Evolutionary conservation across 2,329 filamentous ascomycete genomes (phyloP).

Genomic region (Basipetospora chlamydospora): DNA sequence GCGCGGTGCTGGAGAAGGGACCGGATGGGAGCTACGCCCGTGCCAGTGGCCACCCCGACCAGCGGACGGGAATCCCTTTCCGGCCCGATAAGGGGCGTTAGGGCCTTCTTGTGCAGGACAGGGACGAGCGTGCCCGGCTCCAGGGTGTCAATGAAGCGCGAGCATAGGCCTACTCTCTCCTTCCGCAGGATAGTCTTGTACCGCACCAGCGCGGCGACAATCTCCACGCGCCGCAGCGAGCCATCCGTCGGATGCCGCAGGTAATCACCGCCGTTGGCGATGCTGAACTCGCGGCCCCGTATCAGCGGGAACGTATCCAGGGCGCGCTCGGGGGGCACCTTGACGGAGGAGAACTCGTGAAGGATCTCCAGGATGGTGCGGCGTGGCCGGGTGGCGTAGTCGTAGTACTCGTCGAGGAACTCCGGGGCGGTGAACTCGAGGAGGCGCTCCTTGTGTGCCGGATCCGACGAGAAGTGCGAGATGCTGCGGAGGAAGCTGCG

Average conservation of each 20-base stretch:
- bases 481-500: slow-evolving; percentile 74
- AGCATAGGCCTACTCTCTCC: slow-evolving; percentile 76
- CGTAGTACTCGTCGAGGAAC: slow-evolving; percentile 81
- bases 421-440: slow-evolving; percentile 68
- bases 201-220: slow-evolving; percentile 78
- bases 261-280: slow-evolving; percentile 21
- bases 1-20: slow-evolving; percentile 69
- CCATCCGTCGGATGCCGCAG: slow-evolving; percentile 16
- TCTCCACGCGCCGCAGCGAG: slow-evolving; percentile 38
- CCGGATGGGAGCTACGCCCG: slow-evolving; percentile 73
- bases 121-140: slow-evolving; percentile 27
- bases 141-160: slow-evolving; percentile 64
- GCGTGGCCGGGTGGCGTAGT: slow-evolving; percentile 83
- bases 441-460: slow-evolving; percentile 65
- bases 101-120: slow-evolving; percentile 37
- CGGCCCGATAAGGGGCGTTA: slow-evolving; percentile 24
- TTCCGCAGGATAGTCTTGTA: slow-evolving; percentile 80
- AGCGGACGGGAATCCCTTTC: slow-evolving; percentile 36
- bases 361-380: slow-evolving; percentile 86
- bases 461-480: slow-evolving; percentile 57
- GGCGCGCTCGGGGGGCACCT: slow-evolving; percentile 60
- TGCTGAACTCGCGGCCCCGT: slow-evolving; percentile 85
- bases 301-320: slow-evolving; percentile 66
- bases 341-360: slow-evolving; percentile 75
- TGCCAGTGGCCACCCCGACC: slow-evolving; percentile 71